Evolutionary conservation across 108 stramenopile species (phyloP), one percentile per base, ranked within the genome.

Genomic region (Parmales sp.): DNA sequence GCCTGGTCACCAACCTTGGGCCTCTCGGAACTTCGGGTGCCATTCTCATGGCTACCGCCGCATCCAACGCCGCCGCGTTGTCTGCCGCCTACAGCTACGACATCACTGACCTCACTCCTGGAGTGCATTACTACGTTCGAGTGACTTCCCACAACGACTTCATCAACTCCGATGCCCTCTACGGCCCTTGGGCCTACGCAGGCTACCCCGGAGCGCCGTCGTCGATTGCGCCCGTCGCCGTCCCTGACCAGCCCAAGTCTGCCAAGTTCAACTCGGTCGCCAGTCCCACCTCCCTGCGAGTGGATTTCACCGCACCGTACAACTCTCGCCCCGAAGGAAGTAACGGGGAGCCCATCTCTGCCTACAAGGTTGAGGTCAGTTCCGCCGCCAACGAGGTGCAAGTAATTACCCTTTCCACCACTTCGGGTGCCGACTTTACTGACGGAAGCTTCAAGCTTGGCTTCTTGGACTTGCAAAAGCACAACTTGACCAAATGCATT

Each of bases 351-450:
- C 78, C 81, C 6, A 50, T 73, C 13, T 51, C 71, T 37, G 70
- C 65, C 50, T 82, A 76, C 71, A 63, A 76, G 50, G 31, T 82
- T 65, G 78, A 82, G 64, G 26, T 82, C 64, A 72, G 75, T 37
- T 69, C 74, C n/a, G 60, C 67, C 2, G 37, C 13, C 13, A 11
- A 44, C 44, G 74, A 72, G 49, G 45, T 74, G 19, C 63, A 76
- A 64, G 64, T 49, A 36, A 39, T 77, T 13, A 45, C 13, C 28
- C 45, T 76, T 39, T 68, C 67, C 19, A 23, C 41, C 18, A 2
- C 50, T 37, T 16, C 37, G 8, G 63, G 41, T 2, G 41, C 22
- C 37, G 65, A 63, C 34, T n/a, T 67, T 46, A 37, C 39, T 16
- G 28, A 1, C 31, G 66, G 66, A 31, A 23, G 22, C 6, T 67